Evolutionary conservation across 2,329 filamentous ascomycete genomes (phyloP).

Genomic region (Colletotrichum falcatum): DNA sequence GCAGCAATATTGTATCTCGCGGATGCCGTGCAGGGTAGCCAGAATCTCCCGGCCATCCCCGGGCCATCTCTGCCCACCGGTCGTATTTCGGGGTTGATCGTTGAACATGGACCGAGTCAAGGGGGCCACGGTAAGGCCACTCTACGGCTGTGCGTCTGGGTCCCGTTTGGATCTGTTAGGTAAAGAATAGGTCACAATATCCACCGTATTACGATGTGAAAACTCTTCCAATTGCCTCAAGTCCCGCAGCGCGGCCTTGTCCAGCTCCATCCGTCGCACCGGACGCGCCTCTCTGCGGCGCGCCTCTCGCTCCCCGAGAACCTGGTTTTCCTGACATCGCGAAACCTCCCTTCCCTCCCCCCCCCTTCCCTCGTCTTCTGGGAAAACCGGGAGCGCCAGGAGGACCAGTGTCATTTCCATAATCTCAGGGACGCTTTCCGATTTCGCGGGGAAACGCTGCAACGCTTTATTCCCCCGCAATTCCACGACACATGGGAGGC

Average conservation of each 20-base stretch:
- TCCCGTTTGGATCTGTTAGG: constrained; percentile 24
- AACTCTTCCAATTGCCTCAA: constrained; percentile 32
- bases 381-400: constrained; percentile 22
- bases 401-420: constrained; percentile 6
- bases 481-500: constrained; percentile 31
- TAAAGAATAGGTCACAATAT: constrained; percentile 38
- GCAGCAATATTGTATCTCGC: not conserved
- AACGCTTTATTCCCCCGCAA: constrained; percentile 40
- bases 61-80: constrained; percentile 29
- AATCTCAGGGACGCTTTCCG: constrained; percentile 31
- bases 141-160: constrained; percentile 37
- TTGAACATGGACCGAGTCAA: constrained; percentile 39
- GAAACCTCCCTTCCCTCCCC: not conserved
- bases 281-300: not conserved
- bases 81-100: constrained; percentile 38
- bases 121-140: constrained; percentile 35
- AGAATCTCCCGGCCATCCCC: constrained; percentile 3
- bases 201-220: constrained; percentile 40
- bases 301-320: not conserved
- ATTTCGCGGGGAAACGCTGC: constrained; percentile 40
- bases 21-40: not conserved
- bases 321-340: constrained; percentile 36
- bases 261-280: not conserved
- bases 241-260: constrained; percentile 20
- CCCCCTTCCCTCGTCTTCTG: too few species aligned